Conservation (phyloP, 1,139 yeast species). For the Debaryomycetaceae sp. region DNA sequence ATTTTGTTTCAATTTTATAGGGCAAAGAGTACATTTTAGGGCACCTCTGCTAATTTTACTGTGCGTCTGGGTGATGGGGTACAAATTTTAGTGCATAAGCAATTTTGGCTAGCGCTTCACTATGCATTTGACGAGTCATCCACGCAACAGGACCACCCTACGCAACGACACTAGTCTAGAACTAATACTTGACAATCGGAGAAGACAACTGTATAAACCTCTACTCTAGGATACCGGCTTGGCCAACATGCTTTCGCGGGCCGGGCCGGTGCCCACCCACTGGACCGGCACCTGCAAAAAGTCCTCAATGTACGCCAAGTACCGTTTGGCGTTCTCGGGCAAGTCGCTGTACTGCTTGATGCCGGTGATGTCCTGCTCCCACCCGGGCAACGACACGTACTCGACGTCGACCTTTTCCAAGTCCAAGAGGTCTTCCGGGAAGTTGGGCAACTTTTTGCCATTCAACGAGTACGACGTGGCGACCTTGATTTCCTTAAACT, state of each 20-base stretch:
- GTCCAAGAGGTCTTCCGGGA: slow-evolving; percentile 85
- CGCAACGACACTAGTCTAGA: not conserved
- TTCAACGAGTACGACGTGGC: slow-evolving; percentile 73
- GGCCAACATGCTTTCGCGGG: slow-evolving; percentile 73
- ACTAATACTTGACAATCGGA: not conserved
- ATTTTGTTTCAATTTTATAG: too few relatives aligned
- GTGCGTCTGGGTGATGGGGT: too few relatives aligned
- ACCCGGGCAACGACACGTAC: slow-evolving; percentile 85
- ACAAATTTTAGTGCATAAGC: too few relatives aligned
- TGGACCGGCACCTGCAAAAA: slow-evolving; percentile 74
- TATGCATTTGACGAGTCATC: slow-evolving; percentile 1
- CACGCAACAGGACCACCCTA: not conserved
- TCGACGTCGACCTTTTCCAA: slow-evolving; percentile 86
- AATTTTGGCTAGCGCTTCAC: not conserved
- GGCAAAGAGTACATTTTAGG: too few relatives aligned
- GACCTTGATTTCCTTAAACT: slow-evolving; percentile 77
- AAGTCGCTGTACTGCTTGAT: slow-evolving; percentile 61
- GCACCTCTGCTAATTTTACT: too few relatives aligned
- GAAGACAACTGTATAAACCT: not conserved
- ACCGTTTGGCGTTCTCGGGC: slow-evolving; percentile 80
- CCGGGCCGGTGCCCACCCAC: slow-evolving; percentile 99
- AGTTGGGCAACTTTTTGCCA: slow-evolving; percentile 62
- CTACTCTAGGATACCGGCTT: slow-evolving; percentile 14
- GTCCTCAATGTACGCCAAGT: slow-evolving; percentile 77
- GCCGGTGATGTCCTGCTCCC: slow-evolving; percentile 78